These are phyloP conservation scores for Pseudozyma tsukubaensis DNA, from an alignment of 1,284 basidiomycete species.

Conservation along the genomic window DNA sequence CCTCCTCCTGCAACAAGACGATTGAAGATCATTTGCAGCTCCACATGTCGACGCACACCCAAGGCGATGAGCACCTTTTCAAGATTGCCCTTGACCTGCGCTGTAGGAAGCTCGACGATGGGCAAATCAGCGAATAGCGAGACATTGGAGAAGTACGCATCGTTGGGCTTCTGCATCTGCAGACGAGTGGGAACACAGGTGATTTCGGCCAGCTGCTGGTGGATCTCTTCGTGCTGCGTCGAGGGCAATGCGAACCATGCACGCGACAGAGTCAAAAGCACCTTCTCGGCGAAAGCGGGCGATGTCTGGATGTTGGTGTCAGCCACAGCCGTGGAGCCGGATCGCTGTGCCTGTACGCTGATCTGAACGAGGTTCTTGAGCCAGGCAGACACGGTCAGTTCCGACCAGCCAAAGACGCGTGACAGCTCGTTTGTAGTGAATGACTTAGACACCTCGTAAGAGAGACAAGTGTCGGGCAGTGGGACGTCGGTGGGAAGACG, in stretches of 20 bases:
- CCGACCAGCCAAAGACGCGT: conserved; percentile 76
- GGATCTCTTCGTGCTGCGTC: conserved; percentile 75
- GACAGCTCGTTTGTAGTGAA: conserved; percentile 71
- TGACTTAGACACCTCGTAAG: conserved; percentile 75
- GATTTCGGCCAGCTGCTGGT: conserved; percentile 74
- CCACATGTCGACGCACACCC: conserved; percentile 90
- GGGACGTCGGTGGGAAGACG: conserved; percentile 85
- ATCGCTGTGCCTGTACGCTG: conserved; percentile 67
- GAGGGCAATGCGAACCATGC: conserved; percentile 80
- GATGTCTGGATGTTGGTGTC: conserved; percentile 79
- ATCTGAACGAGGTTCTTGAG: conserved; percentile 76
- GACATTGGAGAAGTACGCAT: conserved; percentile 89
- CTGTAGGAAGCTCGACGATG: conserved; percentile 80
- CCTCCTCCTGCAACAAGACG: conserved; percentile 70
- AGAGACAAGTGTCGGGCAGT: conserved; percentile 81
- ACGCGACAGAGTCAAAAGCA: conserved; percentile 79
- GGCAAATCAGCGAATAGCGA: conserved; percentile 86
- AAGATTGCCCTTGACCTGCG: conserved; percentile 77
- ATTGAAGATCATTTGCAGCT: conserved; percentile 70
- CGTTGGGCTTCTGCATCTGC: conserved; percentile 79
- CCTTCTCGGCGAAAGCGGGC: conserved; percentile 83
- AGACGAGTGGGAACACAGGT: conserved; percentile 85
- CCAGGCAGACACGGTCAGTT: conserved; percentile 84
- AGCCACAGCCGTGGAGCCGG: conserved; percentile 17
- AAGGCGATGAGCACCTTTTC: conserved; percentile 82